Percentiles rank a stretch among this genome's conserved stretches.
Conservation (phyloP, 306 rosid genomes). For the Dalbergia oliveri region DNA sequence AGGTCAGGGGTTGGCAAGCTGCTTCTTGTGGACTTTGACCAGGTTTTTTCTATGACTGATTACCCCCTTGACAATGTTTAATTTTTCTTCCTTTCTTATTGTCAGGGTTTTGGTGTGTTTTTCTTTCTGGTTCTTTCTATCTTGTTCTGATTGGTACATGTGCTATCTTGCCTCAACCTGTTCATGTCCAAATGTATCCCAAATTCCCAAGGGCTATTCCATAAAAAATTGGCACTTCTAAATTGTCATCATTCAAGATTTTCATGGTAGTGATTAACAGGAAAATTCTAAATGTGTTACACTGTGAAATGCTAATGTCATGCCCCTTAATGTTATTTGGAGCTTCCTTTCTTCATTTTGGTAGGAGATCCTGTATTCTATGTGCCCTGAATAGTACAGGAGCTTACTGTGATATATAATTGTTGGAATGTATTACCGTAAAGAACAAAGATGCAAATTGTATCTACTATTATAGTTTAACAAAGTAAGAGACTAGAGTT, state of each 20-base stretch:
- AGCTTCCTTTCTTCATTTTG: conserved; percentile 18
- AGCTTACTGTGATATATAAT: neutral
- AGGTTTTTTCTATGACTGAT: conserved; percentile 62
- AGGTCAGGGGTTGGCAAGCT: conserved; percentile 95
- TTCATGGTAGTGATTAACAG: conserved; percentile 15
- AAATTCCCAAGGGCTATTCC: conserved; percentile 3
- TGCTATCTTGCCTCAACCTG: conserved; percentile 5
- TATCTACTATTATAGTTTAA: conserved; percentile 6
- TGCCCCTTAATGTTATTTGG: conserved; percentile 30
- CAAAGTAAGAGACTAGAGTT: conserved; percentile 32
- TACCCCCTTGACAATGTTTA: conserved; percentile 23
- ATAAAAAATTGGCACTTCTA: conserved; percentile 2
- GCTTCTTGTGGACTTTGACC: conserved; percentile 97
- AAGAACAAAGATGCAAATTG: conserved; percentile 26
- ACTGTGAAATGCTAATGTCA: neutral
- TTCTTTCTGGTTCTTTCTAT: conserved; percentile 8
- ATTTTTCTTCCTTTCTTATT: neutral
- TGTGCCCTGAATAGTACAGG: conserved; percentile 19
- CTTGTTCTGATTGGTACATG: neutral
- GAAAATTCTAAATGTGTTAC: neutral
- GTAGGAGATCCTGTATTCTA: neutral
- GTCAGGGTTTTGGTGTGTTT: conserved; percentile 17
- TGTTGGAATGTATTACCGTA: neutral
- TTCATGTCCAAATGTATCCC: neutral
- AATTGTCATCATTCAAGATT: conserved; percentile 24